Evolutionary conservation across 2,329 filamentous ascomycete genomes (phyloP), one percentile per base, ranked within the genome.

Genomic region (Pyricularia sp.): DNA sequence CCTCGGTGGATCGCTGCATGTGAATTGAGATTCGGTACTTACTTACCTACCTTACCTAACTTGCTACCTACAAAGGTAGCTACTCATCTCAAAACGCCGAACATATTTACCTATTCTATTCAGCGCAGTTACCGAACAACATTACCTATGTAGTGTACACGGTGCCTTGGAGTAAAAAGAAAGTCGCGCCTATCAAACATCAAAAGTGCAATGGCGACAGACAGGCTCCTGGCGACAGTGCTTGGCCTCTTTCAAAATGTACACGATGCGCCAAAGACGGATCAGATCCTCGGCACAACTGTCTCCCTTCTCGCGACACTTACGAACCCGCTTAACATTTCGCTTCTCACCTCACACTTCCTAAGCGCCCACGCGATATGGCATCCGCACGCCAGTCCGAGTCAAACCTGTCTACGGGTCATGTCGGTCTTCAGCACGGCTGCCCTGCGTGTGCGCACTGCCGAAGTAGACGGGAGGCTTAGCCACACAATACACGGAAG

Each of bases 351-450:
- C 0, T 87, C 87, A 30, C 88, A 92, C 68, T 80, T 91, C 6
- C 81, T 92, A 60, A 84, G 83, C 1, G 87, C 89, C 0, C 88
- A 88, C 3, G 87, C 88, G 9, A 81, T 92, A 74, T 93, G 89
- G 89, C 75, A 16, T 1, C 60, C 55, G 9, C 53, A 40, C 4
- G 7, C 13, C 7, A 22, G 26, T 28, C 85, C 83, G 9, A 77
- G 90, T 44, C 81, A 80, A 16, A 85, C 83, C 2, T 86, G 85
- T 66, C 80, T 88, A 68, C 84, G 85, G 68, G 79, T 89, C 68
- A 81, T 92, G 69, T 85, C 86, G 75, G 82, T 91, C 68, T 91
- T 86, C 78, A 88, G 90, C 74, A 84, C 85, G 4, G 88, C 88
- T 33, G 84, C 83, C 3, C 74, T 78, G 62, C 81, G 81, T 68